Conservation (phyloP, 129 eudicot species). For the Solidago caesia region DNA sequence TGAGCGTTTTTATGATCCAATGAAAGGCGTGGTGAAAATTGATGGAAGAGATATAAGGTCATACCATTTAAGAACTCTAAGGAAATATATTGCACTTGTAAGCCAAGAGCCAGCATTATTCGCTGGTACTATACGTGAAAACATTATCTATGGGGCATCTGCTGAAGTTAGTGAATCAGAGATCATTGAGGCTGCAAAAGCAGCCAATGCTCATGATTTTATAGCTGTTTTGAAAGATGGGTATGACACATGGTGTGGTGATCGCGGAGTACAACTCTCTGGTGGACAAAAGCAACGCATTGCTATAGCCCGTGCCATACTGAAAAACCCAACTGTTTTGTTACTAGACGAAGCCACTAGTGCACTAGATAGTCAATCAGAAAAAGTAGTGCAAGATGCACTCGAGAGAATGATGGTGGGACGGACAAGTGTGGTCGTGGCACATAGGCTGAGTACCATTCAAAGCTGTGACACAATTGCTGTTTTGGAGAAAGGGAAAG, state of each 20-base stretch:
- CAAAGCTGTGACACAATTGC: slow-evolving; percentile 71
- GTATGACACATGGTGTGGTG: slow-evolving; percentile 79
- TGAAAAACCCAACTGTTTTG: slow-evolving; percentile 58
- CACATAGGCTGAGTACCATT: slow-evolving; percentile 81
- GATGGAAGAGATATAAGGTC: slow-evolving; percentile 74
- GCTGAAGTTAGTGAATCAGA: slow-evolving; percentile 55
- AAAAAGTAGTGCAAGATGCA: slow-evolving; percentile 83
- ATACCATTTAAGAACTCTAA: slow-evolving; percentile 64
- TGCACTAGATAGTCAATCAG: slow-evolving; percentile 87
- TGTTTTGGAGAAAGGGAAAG: slow-evolving; percentile 66
- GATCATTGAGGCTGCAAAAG: slow-evolving; percentile 71
- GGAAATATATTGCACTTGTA: slow-evolving; percentile 84
- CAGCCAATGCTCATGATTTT: slow-evolving; percentile 87
- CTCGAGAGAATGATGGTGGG: slow-evolving; percentile 78
- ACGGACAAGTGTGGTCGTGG: slow-evolving; percentile 80
- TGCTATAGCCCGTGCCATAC: slow-evolving; percentile 73
- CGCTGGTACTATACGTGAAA: slow-evolving; percentile 70
- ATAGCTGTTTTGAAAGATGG: slow-evolving; percentile 68
- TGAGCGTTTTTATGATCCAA: slow-evolving; percentile 81
- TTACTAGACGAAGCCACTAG: slow-evolving; percentile 88
- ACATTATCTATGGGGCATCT: slow-evolving; percentile 65
- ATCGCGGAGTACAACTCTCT: slow-evolving; percentile 67
- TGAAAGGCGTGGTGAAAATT: slow-evolving; percentile 55
- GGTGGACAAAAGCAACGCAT: slow-evolving; percentile 84
- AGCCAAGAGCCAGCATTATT: slow-evolving; percentile 90